Evolutionary conservation across 2,329 filamentous ascomycete species (phyloP), one percentile per base, ranked within the genome.

Genomic region (Ophiostoma himal-ulmi): DNA sequence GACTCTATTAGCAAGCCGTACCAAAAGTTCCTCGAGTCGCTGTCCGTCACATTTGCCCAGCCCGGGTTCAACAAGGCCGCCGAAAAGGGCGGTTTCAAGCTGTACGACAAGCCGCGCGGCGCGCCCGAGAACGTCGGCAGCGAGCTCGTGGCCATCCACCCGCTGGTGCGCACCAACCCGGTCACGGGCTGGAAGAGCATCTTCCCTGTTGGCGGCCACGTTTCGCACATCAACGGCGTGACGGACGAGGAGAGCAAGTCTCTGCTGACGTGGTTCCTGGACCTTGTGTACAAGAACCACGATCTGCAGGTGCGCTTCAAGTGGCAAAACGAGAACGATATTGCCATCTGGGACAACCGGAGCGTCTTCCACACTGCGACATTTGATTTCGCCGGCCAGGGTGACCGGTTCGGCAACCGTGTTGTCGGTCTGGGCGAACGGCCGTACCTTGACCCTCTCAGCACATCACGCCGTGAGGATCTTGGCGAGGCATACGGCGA

Each of bases 261-360:
- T 52, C 77, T 87, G 34, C 78, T 86, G 1, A 75, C 81, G 36
- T 84, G 82, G 82, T 85, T 88, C 72, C 76, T 83, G 5, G 77
- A 81, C 44, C 77, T 86, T 14, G 78, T 87, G 1, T 78, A 81
- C 68, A 81, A 85, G 74, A 86, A 87, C 75, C 85, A 87, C 74
- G 84, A 86, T 74, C 76, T 87, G 67, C 85, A 87, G 77, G 83
- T 86, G 0, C 78, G 84, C 4, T 77, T 79, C 71, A 77, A 77
- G 71, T 84, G 82, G 83, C 73, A 79, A 70, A 78, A 80, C 62
- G 48, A 71, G 6, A 82, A 84, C 68, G 85, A 87, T 37, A 70
- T 78, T 76, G 85, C 84, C 1, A 86, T 87, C 72, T 87, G 85
- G 85, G 85, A 87, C 72, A 87, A 87, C 73, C 79, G 85, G 5